Evolutionary conservation across 2,329 filamentous ascomycete species (phyloP).

Genomic region (Aureobasidium sp.): DNA sequence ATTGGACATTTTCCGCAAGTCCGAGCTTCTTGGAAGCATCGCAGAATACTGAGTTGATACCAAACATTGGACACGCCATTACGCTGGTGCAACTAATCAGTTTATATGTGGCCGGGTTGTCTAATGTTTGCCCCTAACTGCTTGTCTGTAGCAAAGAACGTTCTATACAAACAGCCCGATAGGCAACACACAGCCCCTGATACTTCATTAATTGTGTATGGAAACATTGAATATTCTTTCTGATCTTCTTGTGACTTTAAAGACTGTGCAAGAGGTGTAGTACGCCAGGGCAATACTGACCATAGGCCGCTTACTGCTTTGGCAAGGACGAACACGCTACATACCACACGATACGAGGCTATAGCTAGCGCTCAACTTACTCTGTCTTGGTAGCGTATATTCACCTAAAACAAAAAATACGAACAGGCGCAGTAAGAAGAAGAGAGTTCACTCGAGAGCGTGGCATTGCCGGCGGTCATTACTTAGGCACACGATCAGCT

Average conservation of each 20-base stretch:
- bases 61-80: neutral
- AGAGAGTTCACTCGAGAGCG: neutral
- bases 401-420: neutral
- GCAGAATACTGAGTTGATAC: neutral
- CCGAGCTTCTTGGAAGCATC: neutral
- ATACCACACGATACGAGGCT: neutral
- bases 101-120: neutral
- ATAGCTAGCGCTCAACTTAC: neutral
- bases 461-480: neutral
- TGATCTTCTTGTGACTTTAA: neutral
- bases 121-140: neutral
- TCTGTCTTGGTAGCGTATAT: neutral
- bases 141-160: neutral
- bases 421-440: neutral
- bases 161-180: neutral
- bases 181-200: neutral
- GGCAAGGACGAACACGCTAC: neutral
- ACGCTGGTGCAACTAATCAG: too few species aligned
- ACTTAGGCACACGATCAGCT: neutral
- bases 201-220: neutral
- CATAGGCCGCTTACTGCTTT: neutral
- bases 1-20: neutral
- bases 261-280: neutral
- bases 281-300: neutral
- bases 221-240: neutral